A percentile compares a stretch with the other conserved stretches of the same genome.
Evolutionary conservation across 306 rosid genomes (phyloP).

Genomic region (Citrullus mucosospermus): DNA sequence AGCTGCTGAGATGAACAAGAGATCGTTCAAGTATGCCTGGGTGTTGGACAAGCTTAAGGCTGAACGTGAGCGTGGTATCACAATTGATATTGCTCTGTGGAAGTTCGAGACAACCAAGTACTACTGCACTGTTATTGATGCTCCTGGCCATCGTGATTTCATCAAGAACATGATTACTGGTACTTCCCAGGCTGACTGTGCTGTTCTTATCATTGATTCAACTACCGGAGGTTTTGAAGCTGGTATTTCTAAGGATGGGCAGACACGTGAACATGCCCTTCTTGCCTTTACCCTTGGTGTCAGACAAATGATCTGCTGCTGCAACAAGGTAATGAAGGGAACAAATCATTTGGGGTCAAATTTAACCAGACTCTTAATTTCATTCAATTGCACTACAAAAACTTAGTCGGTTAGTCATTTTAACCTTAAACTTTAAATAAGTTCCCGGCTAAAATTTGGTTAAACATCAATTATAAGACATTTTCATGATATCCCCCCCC

Average conservation of each 20-base stretch:
- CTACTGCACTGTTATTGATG: conserved; percentile 90
- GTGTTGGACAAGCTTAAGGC: conserved; percentile 96
- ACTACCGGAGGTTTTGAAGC: conserved; percentile 93
- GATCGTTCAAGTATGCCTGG: conserved; percentile 96
- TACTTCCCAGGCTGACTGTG: conserved; percentile 85
- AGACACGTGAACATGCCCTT: conserved; percentile 90
- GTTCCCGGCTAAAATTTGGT: too few species aligned
- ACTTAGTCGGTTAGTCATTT: too few species aligned
- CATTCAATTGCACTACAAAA: too few species aligned
- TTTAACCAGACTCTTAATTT: too few species aligned
- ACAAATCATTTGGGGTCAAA: too few species aligned
- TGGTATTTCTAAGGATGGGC: conserved; percentile 92
- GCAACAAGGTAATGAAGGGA: conserved; percentile 48
- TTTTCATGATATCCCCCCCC: too few species aligned
- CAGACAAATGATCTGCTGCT: conserved; percentile 83
- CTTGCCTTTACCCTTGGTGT: conserved; percentile 94
- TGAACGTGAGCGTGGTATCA: conserved; percentile 88
- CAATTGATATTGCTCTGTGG: conserved; percentile 88
- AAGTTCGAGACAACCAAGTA: conserved; percentile 85
- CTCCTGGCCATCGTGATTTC: conserved; percentile 88
- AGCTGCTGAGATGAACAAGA: conserved; percentile 94
- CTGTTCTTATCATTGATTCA: conserved; percentile 76
- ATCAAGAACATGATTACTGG: conserved; percentile 92
- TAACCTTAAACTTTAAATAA: too few species aligned
- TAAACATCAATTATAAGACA: too few species aligned